phyloP scores from a whole-genome alignment of 2,329 filamentous ascomycete genomes.

The Fusarium dlaminii region DNA sequence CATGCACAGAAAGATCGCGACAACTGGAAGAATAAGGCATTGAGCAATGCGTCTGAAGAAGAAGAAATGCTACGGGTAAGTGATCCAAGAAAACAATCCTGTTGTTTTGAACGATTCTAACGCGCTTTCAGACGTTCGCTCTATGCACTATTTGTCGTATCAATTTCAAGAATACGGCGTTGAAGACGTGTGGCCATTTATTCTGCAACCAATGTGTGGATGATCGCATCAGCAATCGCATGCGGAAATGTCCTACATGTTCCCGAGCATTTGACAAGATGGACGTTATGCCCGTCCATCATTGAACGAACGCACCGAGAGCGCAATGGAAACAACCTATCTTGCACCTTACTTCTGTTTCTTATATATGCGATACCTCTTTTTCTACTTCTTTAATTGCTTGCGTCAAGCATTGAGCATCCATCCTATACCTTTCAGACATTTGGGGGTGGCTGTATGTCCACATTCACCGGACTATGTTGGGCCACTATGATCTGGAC shows the following conservation, averaged over 20 bases:
- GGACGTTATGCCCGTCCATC: conserved; percentile 82
- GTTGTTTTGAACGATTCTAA: conserved; percentile 28
- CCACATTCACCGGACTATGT: neutral
- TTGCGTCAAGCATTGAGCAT: conserved; percentile 34
- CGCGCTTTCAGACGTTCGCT: conserved; percentile 47
- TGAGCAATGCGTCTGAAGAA: conserved; percentile 82
- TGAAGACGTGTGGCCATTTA: conserved; percentile 94
- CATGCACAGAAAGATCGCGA: conserved; percentile 85
- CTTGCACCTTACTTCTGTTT: conserved; percentile 14
- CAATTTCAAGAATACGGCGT: conserved; percentile 91
- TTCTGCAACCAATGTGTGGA: conserved; percentile 94
- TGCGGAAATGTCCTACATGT: conserved; percentile 95
- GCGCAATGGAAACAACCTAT: conserved; percentile 4
- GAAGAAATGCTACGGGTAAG: conserved; percentile 88
- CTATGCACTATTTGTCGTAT: conserved; percentile 92
- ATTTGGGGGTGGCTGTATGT: conserved; percentile 11
- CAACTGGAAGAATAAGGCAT: conserved; percentile 82
- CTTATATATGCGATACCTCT: conserved; percentile 38
- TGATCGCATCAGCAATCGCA: conserved; percentile 86
- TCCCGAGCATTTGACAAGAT: conserved; percentile 89
- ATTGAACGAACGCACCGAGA: conserved; percentile 40
- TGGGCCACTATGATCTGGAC: conserved; percentile 24
- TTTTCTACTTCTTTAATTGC: conserved; percentile 38
- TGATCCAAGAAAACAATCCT: conserved; percentile 34
- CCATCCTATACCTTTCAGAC: conserved; percentile 22